Evolutionary conservation across 2,329 filamentous ascomycete genomes (phyloP).

Genomic region (Monosporascus ibericus): DNA sequence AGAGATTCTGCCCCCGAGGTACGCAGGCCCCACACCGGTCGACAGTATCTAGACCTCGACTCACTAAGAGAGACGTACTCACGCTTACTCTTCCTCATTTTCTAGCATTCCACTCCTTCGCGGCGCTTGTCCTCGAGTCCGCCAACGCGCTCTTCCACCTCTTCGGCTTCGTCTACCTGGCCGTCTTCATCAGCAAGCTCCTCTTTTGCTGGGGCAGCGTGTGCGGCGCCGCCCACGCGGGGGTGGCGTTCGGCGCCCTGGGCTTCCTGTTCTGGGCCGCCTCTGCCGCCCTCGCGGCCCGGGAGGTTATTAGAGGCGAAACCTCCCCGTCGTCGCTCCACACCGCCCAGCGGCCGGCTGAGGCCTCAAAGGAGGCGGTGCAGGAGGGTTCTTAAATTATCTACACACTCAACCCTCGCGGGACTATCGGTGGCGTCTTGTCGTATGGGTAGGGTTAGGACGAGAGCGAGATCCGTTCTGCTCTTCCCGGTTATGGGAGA

Average conservation of each 20-base stretch:
- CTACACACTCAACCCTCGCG: too few species aligned
- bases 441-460: too few species aligned
- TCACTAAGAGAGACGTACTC: neutral
- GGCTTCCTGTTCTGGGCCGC: slow-evolving; percentile 48
- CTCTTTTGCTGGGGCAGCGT: slow-evolving; percentile 52
- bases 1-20: slow-evolving; percentile 39
- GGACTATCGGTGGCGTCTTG: too few species aligned
- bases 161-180: slow-evolving; percentile 51
- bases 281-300: slow-evolving; percentile 38
- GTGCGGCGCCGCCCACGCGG: slow-evolving; percentile 49
- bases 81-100: neutral
- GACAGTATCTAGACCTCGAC: neutral
- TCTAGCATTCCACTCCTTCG: slow-evolving; percentile 41
- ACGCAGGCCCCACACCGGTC: slow-evolving; percentile 10
- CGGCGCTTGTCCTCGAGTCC: slow-evolving; percentile 42
- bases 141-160: slow-evolving; percentile 53
- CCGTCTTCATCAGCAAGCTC: slow-evolving; percentile 49
- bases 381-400: neutral
- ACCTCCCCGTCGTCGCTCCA: slow-evolving; percentile 8
- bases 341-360: slow-evolving; percentile 9
- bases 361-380: neutral
- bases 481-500: too few species aligned
- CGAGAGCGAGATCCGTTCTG: too few species aligned
- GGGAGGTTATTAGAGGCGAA: slow-evolving; percentile 41
- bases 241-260: slow-evolving; percentile 47